phyloP scores from a whole-genome alignment of 1,139 yeast species.

The Kodamaea ohmeri region DNA sequence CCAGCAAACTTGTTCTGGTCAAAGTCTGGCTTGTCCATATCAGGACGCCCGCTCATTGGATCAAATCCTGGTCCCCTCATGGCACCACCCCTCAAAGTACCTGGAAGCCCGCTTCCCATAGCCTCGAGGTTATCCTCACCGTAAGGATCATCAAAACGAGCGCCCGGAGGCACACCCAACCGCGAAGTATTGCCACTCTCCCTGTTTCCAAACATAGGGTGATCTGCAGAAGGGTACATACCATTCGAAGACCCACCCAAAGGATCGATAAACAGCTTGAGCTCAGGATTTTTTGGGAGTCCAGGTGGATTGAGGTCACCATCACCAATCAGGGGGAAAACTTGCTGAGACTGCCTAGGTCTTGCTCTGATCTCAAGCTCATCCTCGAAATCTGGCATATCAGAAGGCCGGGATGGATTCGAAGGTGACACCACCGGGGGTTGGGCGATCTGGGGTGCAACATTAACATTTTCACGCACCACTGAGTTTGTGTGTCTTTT shows the following conservation, averaged over 20 bases:
- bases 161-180: conserved; percentile 47
- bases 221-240: conserved; percentile 52
- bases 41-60: not conserved
- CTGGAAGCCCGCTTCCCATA: conserved; percentile 51
- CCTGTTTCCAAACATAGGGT: conserved; percentile 44
- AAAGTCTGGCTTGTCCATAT: not conserved
- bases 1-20: conserved; percentile 6
- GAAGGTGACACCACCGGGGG: too few species aligned
- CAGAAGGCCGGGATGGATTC: conserved; percentile 15
- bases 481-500: conserved; percentile 1
- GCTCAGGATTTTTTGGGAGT: conserved; percentile 37
- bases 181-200: conserved; percentile 25
- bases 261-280: conserved; percentile 43
- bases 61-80: conserved; percentile 11
- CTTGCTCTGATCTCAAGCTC: conserved; percentile 22
- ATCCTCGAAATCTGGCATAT: conserved; percentile 31
- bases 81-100: conserved; percentile 30
- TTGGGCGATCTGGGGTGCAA: not conserved
- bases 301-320: conserved; percentile 54
- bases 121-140: conserved; percentile 42
- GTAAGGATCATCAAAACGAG: conserved; percentile 55
- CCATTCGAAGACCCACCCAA: conserved; percentile 27
- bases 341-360: conserved; percentile 10
- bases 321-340: conserved; percentile 43
- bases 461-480: too few species aligned